These are phyloP conservation scores for Didymosphaeria variabile DNA, from an alignment of 2,329 filamentous ascomycete species.

Conservation along the genomic window DNA sequence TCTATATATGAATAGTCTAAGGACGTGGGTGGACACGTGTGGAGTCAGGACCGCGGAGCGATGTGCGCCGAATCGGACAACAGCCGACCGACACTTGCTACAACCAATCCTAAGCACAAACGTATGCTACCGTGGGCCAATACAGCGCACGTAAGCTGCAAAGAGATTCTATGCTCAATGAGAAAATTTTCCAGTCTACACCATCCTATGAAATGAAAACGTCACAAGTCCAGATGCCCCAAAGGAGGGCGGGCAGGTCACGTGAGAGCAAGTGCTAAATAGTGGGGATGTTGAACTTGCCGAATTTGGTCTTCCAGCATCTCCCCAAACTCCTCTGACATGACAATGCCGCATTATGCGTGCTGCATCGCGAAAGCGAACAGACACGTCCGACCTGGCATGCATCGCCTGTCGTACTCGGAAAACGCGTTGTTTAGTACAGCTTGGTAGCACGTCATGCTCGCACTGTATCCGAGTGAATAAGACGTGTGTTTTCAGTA, in stretches of 20 bases:
- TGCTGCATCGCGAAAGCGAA: conserved; percentile 1
- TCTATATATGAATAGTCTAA: neutral
- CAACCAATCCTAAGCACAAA: neutral
- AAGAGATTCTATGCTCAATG: neutral
- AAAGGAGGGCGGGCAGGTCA: neutral
- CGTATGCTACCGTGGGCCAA: neutral
- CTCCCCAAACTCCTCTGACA: neutral
- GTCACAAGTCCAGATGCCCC: neutral
- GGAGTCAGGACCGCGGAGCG: neutral
- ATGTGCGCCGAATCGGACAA: neutral
- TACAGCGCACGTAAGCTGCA: neutral
- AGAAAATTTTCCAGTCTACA: neutral
- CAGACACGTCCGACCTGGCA: neutral
- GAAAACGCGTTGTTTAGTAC: neutral
- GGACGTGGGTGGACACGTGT: neutral
- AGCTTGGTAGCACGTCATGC: neutral
- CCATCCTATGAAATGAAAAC: no score
- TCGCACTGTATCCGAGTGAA: neutral
- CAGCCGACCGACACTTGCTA: neutral
- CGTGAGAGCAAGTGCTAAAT: neutral
- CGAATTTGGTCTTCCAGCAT: neutral
- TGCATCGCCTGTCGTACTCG: conserved; percentile 1
- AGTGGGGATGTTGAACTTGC: neutral
- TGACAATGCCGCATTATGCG: neutral
- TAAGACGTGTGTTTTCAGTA: neutral